Evolutionary conservation across 2,329 filamentous ascomycete species (phyloP).

Genomic region (Triangularia setosa): DNA sequence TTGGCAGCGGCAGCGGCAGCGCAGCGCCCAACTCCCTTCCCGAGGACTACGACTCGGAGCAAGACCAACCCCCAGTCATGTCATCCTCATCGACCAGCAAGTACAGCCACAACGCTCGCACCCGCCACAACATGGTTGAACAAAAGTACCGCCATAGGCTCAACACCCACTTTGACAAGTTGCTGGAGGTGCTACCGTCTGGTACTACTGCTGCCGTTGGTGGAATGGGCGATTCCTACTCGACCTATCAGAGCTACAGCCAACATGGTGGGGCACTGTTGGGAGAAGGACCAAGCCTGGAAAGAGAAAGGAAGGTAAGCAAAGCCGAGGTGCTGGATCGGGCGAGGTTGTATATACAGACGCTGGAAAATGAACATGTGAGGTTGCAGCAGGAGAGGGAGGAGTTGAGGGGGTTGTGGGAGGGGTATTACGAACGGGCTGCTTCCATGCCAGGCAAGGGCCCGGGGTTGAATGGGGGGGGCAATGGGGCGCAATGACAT

Average conservation of each 20-base stretch:
- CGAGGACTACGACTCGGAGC: background rate
- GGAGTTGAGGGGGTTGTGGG: slow-evolving; percentile 15
- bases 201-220: background rate
- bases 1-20: background rate
- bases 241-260: background rate
- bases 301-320: slow-evolving; percentile 13
- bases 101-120: background rate
- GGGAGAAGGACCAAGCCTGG: background rate
- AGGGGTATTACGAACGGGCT: background rate
- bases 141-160: slow-evolving; percentile 21
- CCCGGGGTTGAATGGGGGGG: background rate
- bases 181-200: slow-evolving; percentile 19
- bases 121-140: slow-evolving; percentile 20
- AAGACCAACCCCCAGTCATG: background rate
- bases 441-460: background rate
- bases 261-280: background rate
- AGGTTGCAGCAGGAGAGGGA: slow-evolving; percentile 13
- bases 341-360: slow-evolving; percentile 16
- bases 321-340: slow-evolving; percentile 23
- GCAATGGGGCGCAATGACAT: no score
- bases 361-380: slow-evolving; percentile 16
- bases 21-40: background rate
- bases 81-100: background rate
- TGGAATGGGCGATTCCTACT: background rate
- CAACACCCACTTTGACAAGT: slow-evolving; percentile 18